Evolutionary conservation across 2,329 filamentous ascomycete species (phyloP), one percentile per base, ranked within the genome.

Genomic region (Fusarium floridanum): DNA sequence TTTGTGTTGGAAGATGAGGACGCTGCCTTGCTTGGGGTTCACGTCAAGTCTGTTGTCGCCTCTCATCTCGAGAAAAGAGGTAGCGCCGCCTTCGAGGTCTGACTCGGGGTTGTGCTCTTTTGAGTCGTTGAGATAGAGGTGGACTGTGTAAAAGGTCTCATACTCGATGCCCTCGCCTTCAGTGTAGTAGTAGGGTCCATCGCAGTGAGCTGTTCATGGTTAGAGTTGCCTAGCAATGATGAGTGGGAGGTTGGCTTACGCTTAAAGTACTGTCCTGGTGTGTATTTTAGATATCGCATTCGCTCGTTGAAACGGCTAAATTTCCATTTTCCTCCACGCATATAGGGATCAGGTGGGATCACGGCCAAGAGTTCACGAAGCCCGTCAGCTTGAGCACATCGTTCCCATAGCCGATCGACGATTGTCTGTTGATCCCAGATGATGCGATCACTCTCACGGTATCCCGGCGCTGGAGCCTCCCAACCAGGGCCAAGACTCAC

Each of bases 211-310:
- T 91, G 82, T 5, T 6, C 3, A 20, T 9, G 4, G 17, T 77
- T 36, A 73, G 67, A 4, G 2, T 10, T 20, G 12, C 0, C 10
- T 6, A 16, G 14, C 2, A 24, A 14, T 2, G 1, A n/a, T 8
- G 17, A 1, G 34, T n/a, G 20, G 12, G 6, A 7, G 6, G 7
- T 10, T 6, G 10, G 64, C 84, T 80, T 66, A 86, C 85, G 86
- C 70, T 87, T 88, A 77, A 97, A 97, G 79, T 92, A 96, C 77
- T 95, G 91, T 0, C 93, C 93, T 0, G 86, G 83, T 0, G 87
- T 86, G 80, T 97, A 97, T 78, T 90, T 92, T 61, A 97, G 83
- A 77, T 95, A 95, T 32, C 94, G 85, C 88, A 95, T 88, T 39
- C 93, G 84, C 79, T 95, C 89, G 80, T 97, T 97, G 48, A 94